Base-by-base conservation (phyloP, 495 filamentous ascomycete genomes). In the Aspergillus biplanus region DNA sequence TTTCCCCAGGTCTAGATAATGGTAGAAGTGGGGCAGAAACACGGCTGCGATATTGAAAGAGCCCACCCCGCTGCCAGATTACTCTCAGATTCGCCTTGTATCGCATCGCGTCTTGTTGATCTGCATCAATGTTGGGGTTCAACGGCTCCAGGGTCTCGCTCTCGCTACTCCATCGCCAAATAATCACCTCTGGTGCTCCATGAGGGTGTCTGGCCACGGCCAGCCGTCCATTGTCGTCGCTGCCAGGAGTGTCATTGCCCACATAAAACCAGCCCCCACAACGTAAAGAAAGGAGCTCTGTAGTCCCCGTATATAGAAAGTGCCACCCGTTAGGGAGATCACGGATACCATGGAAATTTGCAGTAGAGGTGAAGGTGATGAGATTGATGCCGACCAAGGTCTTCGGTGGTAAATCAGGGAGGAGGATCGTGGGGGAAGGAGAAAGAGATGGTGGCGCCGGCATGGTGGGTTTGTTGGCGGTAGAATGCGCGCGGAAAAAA, bases 231-330 rank as follows among this genome's bases (percentile, higher is more conserved):
- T 33, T 63, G 8, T 70, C 59, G 31, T 57, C 49, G 16, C 54
- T 34, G 63, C 16, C 56, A 8, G 52, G 47, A 47, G 49, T 46
- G 58, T 72, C 58, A 65, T 79, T 73, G 7, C 73, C 73, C 44
- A 90, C 75, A 58, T 82, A 74, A 71, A 89, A 86, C 87, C 87
- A 90, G 44, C 80, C 79, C 8, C 87, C 87, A 63, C 85, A 80
- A 12, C 87, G 80, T 13, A 88, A 70, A 6, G 86, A 86, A 31
- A 86, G 72, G 13, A 81, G 82, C 32, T 81, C 73, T 49, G 81
- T 85, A 31, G 84, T 80, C 27, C 84, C 78, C 0, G 82, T 85
- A 68, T 88, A 90, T 16, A 87, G 71, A 65, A 89, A 88, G 63
- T 90, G 87, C 76, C 80, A 85, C 48, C 86, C 86, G 3, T 69